These are phyloP conservation scores for Nicotiana paniculata DNA, from an alignment of 257 asterid species.

Conservation along the genomic window DNA sequence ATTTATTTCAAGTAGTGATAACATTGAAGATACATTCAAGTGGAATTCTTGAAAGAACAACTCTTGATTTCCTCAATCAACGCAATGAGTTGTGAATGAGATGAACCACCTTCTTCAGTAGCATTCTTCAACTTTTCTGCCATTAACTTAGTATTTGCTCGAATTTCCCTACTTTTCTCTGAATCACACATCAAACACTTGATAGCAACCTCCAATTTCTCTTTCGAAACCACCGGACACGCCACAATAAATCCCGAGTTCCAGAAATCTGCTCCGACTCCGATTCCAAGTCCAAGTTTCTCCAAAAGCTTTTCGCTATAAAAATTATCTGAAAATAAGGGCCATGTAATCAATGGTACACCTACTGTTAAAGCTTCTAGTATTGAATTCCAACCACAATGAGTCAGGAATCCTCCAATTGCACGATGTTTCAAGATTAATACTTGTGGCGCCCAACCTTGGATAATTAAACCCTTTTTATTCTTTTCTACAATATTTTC, in stretches of 20 bases:
- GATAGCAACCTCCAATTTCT: neutral
- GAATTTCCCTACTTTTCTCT: neutral
- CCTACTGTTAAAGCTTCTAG: neutral
- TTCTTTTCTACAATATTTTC: neutral
- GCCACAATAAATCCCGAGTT: neutral
- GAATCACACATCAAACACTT: neutral
- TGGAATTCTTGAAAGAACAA: neutral
- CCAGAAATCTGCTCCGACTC: neutral
- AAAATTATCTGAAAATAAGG: neutral
- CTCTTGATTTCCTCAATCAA: neutral
- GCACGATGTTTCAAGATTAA: neutral
- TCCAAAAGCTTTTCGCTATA: neutral
- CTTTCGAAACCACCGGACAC: neutral
- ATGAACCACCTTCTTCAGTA: neutral
- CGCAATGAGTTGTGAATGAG: neutral
- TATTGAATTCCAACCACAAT: neutral
- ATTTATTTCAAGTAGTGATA: neutral
- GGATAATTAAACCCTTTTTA: neutral
- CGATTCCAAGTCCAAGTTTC: neutral
- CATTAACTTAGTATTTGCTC: neutral
- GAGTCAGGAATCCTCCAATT: neutral
- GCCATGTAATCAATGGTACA: neutral
- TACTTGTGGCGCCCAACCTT: neutral
- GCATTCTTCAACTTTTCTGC: neutral
- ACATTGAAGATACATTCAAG: neutral